phyloP scores from a whole-genome alignment of 2,329 filamentous ascomycete genomes.

The Septoria linicola region DNA sequence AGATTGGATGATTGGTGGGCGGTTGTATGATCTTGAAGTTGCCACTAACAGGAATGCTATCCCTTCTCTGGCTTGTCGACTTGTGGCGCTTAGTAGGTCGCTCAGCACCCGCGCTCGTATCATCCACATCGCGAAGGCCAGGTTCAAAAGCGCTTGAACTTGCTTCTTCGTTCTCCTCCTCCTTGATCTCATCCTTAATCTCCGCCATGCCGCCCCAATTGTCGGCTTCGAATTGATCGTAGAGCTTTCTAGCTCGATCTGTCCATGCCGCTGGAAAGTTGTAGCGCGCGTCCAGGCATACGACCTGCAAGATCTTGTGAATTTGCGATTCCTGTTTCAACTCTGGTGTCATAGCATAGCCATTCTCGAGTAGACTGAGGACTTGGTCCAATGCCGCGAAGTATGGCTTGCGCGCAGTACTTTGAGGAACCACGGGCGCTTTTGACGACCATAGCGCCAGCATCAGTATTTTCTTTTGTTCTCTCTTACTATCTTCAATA shows the following conservation, averaged over 20 bases:
- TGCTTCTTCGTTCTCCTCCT: neutral
- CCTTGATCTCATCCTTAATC: neutral
- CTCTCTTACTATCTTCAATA: neutral
- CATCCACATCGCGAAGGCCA: neutral
- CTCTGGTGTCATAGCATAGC: constrained; percentile 22
- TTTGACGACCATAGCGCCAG: constrained; percentile 14
- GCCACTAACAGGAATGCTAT: no score
- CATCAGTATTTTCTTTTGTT: constrained; percentile 4
- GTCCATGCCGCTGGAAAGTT: constrained; percentile 19
- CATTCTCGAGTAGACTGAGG: constrained; percentile 23
- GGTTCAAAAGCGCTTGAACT: neutral
- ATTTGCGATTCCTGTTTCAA: constrained; percentile 22
- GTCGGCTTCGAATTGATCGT: constrained; percentile 23
- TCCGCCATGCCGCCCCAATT: constrained; percentile 24
- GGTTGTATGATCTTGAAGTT: constrained; percentile 14
- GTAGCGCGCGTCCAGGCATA: constrained; percentile 19
- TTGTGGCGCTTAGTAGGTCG: constrained; percentile 7
- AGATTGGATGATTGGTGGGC: constrained; percentile 26
- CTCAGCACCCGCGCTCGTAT: neutral
- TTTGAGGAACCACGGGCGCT: neutral
- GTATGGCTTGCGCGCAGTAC: constrained; percentile 3
- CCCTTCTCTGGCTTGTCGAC: no score
- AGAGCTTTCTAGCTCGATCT: constrained; percentile 19
- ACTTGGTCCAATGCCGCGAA: constrained; percentile 23
- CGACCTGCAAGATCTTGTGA: constrained; percentile 16